These are phyloP conservation scores for Phytophthora pseudosyringae DNA, from an alignment of 352 stramenopile species.

Conservation along the genomic window DNA sequence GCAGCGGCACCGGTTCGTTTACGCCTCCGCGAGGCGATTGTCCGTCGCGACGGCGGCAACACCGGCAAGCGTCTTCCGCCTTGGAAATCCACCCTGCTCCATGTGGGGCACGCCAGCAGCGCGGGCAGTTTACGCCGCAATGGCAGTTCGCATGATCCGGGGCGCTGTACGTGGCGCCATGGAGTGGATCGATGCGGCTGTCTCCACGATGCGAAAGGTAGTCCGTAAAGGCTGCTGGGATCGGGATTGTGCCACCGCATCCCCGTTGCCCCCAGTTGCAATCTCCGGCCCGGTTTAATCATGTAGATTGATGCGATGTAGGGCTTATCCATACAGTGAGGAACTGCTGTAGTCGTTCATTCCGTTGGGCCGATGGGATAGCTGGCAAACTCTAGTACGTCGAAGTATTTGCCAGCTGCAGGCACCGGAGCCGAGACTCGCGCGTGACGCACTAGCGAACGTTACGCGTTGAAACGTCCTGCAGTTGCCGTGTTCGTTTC, in stretches of 20 bases:
- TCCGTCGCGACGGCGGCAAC: constrained; percentile 14
- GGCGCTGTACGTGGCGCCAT: constrained; percentile 12
- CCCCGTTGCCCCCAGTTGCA: background rate
- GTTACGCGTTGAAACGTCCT: background rate
- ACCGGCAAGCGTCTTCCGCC: background rate
- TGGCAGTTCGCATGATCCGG: constrained; percentile 11
- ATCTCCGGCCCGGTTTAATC: background rate
- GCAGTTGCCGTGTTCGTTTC: constrained; percentile 1
- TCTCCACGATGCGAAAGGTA: constrained; percentile 2
- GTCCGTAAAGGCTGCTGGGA: background rate
- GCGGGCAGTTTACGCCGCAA: constrained; percentile 22
- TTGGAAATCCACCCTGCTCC: background rate
- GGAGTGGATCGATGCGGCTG: constrained; percentile 9
- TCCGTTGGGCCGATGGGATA: no score
- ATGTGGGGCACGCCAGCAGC: background rate
- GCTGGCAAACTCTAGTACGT: no score
- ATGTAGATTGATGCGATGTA: no score
- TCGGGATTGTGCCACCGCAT: background rate
- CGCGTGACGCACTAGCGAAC: background rate
- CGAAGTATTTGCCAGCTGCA: no score
- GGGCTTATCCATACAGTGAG: no score
- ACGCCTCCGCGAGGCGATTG: constrained; percentile 9
- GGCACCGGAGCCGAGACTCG: no score
- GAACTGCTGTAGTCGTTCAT: no score
- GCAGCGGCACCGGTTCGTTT: constrained; percentile 4